Evolutionary conservation across 1,284 basidiomycete genomes (phyloP).

Genomic region (Tilletia indica): DNA sequence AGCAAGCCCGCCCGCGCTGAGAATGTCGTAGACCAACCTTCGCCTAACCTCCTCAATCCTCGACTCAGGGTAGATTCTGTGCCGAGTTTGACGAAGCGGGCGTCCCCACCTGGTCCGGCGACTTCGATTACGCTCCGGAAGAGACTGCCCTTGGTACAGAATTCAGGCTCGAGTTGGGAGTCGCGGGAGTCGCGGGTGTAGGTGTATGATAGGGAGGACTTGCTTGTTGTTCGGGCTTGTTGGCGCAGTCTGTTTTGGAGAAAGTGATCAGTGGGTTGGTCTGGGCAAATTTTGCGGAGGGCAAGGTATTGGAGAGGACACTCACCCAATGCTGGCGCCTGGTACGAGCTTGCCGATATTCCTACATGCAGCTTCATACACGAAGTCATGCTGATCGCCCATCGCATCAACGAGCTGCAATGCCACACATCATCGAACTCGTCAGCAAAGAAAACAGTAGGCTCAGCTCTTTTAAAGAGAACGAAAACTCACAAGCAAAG

Average conservation of each 20-base stretch:
- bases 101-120: constrained; percentile 49
- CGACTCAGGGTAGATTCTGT: constrained; percentile 28
- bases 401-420: constrained; percentile 5
- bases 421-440: neutral
- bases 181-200: constrained; percentile 78
- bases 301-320: neutral
- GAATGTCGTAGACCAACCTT: constrained; percentile 23
- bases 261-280: neutral
- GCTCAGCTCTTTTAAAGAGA: neutral
- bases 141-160: constrained; percentile 58
- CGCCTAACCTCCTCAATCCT: constrained; percentile 27
- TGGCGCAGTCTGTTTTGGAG: constrained; percentile 68
- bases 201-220: constrained; percentile 79
- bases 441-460: neutral
- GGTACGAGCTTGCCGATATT: constrained; percentile 38
- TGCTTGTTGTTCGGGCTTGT: constrained; percentile 73
- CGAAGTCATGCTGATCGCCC: constrained; percentile 39
- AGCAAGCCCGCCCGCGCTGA: constrained; percentile 36
- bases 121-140: constrained; percentile 33
- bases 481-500: neutral
- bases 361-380: constrained; percentile 41
- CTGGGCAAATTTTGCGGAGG: neutral
- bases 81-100: constrained; percentile 42
- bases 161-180: constrained; percentile 60
- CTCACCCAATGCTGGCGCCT: constrained; percentile 34